Evolutionary conservation across 1,284 basidiomycete genomes (phyloP).

Genomic region (Cutaneotrichosporon sp.): DNA sequence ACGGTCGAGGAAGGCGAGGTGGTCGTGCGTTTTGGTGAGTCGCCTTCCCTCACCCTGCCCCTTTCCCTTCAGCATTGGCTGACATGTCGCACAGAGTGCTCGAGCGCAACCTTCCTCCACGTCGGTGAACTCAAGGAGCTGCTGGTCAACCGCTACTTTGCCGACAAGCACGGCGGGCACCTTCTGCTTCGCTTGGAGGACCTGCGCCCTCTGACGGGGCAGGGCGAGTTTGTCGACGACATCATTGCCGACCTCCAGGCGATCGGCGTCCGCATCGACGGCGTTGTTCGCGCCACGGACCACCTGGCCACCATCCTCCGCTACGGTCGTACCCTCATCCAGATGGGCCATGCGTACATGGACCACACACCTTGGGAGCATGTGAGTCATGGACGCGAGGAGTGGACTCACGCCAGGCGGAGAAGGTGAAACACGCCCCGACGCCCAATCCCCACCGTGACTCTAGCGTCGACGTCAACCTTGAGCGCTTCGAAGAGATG

Average conservation of each 20-base stretch:
- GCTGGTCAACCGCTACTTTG: conserved; percentile 8
- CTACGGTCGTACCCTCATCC: not conserved
- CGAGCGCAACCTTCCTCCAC: not conserved
- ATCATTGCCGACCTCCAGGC: conserved; percentile 1
- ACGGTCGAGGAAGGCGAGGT: not conserved
- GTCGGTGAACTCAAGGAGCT: not conserved
- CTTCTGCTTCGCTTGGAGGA: conserved; percentile 9
- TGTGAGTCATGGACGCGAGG: not conserved
- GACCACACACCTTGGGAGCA: not conserved
- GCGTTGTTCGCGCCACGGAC: not conserved
- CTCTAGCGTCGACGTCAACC: not conserved
- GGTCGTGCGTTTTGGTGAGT: conserved; percentile 8
- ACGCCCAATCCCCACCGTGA: not conserved
- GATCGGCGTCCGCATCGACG: not conserved
- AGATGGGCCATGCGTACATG: conserved; percentile 7
- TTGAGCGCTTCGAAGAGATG: not conserved
- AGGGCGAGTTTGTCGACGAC: conserved; percentile 1
- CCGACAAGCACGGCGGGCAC: conserved; percentile 6
- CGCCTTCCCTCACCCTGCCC: not conserved
- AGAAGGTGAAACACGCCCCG: not conserved
- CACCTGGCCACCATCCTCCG: not conserved
- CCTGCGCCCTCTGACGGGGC: not conserved
- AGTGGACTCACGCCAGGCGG: not conserved
- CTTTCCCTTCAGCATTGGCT: not conserved
- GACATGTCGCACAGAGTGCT: not conserved